Base-by-base conservation (phyloP, 2,329 filamentous ascomycete genomes). In the Colletotrichum aenigma region DNA sequence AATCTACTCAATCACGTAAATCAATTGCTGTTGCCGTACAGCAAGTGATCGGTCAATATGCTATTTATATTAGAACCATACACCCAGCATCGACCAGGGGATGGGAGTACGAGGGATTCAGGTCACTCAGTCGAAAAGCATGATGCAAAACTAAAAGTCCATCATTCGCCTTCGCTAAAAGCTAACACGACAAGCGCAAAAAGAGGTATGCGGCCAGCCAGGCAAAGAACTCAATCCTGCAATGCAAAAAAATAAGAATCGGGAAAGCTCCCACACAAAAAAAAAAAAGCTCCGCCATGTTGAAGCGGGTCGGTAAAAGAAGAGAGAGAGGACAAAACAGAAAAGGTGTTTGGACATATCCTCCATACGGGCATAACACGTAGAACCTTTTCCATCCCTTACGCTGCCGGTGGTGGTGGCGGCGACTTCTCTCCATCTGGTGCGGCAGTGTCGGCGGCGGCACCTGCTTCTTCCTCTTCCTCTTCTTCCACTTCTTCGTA, bases 111-210 rank as follows among this genome's bases (percentile, higher is more conserved):
- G 6, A 21, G 4, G 6, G n/a, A 21, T 52, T 21, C 43, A 13
- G 13, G 4, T n/a, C 58, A 21, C 16, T 32, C 58, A 38, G 12
- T 28, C 55, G 28, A 24, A 13, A 58, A 26, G 18, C 18, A 9
- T 58, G 7, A 6, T 71, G 48, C 43, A 67, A 58, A 65, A 48
- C 32, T 58, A 28, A 43, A 48, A 34, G 26, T 67, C 56, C 69
- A 58, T 64, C 16, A 58, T 75, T 75, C 62, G 70, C 73, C 73
- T 73, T 75, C 62, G 70, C 70, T 75, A 58, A 24, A 75, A 36
- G 38, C 55, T 58, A 62, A 60, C 24, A 70, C 56, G 56, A 56
- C 66, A 26, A 66, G 61, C 34, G 36, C 30, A 32, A 32, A 28
- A 52, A 52, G 43, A 64, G 34, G 32, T 43, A 48, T 62, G 30